Evolutionary conservation across 148 eudicot species (phyloP).

Genomic region (Nyssa sinensis): DNA sequence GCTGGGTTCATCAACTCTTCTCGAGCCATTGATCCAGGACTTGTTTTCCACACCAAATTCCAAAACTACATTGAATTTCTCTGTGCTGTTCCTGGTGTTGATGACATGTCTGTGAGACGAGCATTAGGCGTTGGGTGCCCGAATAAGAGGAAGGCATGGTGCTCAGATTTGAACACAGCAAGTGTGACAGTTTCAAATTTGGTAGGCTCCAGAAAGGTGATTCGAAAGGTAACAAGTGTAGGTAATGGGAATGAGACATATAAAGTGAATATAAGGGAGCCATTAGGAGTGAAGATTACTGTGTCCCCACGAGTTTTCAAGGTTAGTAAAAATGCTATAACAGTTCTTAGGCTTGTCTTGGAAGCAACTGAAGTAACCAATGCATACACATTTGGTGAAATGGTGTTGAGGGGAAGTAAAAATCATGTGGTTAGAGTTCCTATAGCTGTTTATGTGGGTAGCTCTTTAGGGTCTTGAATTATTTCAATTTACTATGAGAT

Average conservation of each 20-base stretch:
- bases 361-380: slow-evolving; percentile 45
- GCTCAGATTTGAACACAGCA: slow-evolving; percentile 59
- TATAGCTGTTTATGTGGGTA: slow-evolving; percentile 55
- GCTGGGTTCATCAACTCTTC: slow-evolving; percentile 54
- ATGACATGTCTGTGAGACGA: slow-evolving; percentile 58
- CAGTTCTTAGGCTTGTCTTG: slow-evolving; percentile 32
- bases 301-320: slow-evolving; percentile 38
- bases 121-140: slow-evolving; percentile 51
- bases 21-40: slow-evolving; percentile 57
- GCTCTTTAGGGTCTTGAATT: slow-evolving; percentile 43
- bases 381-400: slow-evolving; percentile 53
- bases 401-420: slow-evolving; percentile 45
- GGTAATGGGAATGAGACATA: slow-evolving; percentile 46
- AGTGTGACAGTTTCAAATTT: slow-evolving; percentile 55
- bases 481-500: neutral
- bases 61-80: slow-evolving; percentile 49
- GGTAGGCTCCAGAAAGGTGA: slow-evolving; percentile 57
- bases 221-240: slow-evolving; percentile 51
- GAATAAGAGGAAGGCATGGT: slow-evolving; percentile 33
- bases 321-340: slow-evolving; percentile 35
- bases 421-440: slow-evolving; percentile 63
- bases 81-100: slow-evolving; percentile 63
- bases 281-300: slow-evolving; percentile 47
- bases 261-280: slow-evolving; percentile 38
- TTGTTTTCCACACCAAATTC: slow-evolving; percentile 46